Base-by-base conservation (phyloP, 2,329 filamentous ascomycete species). In the Fusarium clavum region DNA sequence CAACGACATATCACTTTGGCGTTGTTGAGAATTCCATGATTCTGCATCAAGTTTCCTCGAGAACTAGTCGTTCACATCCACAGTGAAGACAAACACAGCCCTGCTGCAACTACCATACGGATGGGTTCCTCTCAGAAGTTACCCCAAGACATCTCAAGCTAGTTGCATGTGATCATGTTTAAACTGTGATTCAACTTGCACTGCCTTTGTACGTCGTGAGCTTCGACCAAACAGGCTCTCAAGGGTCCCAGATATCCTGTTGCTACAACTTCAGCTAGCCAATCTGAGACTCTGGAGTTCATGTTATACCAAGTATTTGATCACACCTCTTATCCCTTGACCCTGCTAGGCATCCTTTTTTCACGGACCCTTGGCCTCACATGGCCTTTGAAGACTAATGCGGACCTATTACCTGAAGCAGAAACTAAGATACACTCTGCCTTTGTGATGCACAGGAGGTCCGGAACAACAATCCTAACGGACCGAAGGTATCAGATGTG, bases 401-500 rank as follows among this genome's bases (percentile, higher is more conserved):
- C 34, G 49, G 46, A 52, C 34, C 45, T 66, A 49, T 62, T 53
- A 22, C 56, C 57, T 56, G 52, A 55, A 62, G 52, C 13, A 68
- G 65, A 55, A 62, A 61, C 52, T 51, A 48, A 61, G 52, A n/a
- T 38, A 44, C 69, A 69, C 53, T 49, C 60, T 54, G 30, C 60
- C 54, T 51, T 54, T 47, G 27, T n/a, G n/a, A 56, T 25, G 32
- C 58, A 49, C 34, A 46, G 32, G 52, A 51, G 25, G 46, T 48
- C 46, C 22, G 41, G 47, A 20, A 61, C 49, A 57, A 51, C 53
- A 27, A 46, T 27, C 25, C 34, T 45, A 60, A 48, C 44, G 45
- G 49, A 32, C 60, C 49, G 64, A 56, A 49, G 49, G 25, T 47
- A 24, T 49, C 18, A 47, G 49, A 53, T 53, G 46, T 59, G 45